phyloP scores from a whole-genome alignment of 371 early-diverging fungal genomes.

The Actinomortierella ambigua region DNA sequence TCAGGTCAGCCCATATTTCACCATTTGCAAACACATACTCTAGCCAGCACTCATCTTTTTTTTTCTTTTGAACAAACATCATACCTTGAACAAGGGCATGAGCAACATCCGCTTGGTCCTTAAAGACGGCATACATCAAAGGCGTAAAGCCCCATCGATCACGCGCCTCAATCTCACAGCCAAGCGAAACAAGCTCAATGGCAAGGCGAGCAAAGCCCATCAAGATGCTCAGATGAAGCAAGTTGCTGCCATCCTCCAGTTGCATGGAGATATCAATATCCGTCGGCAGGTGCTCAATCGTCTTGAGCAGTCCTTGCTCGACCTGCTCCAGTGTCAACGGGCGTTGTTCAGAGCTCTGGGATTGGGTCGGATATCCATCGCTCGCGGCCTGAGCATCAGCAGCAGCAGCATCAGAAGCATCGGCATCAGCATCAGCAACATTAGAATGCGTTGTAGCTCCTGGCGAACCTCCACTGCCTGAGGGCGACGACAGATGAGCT shows the following conservation, averaged over 20 bases:
- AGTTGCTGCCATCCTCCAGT: conserved; percentile 33
- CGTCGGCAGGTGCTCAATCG: conserved; percentile 13
- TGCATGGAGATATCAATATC: conserved; percentile 30
- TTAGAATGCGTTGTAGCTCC: conserved; percentile 1
- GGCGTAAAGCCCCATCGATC: conserved; percentile 29
- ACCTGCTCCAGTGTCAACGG: conserved; percentile 8
- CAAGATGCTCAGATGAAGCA: conserved; percentile 28
- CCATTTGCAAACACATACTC: too few relatives aligned
- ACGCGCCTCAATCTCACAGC: conserved; percentile 27
- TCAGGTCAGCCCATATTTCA: too few relatives aligned
- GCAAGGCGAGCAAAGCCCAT: conserved; percentile 16
- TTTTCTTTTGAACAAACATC: too few relatives aligned
- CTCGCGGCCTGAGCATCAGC: too few relatives aligned
- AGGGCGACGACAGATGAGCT: conserved; percentile 12
- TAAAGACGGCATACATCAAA: conserved; percentile 31
- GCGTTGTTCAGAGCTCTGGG: too few relatives aligned
- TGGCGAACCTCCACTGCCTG: background rate
- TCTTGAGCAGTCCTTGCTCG: conserved; percentile 24
- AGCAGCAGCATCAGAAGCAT: background rate
- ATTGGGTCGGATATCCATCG: too few relatives aligned
- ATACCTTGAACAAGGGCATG: conserved; percentile 22
- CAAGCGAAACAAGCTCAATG: conserved; percentile 19
- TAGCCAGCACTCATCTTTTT: too few relatives aligned
- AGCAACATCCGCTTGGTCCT: conserved; percentile 20
- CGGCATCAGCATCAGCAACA: background rate